Percentiles rank a stretch among this genome's conserved stretches.
Conservation (phyloP, 305 asterid genomes). For the Galium porrigens region DNA sequence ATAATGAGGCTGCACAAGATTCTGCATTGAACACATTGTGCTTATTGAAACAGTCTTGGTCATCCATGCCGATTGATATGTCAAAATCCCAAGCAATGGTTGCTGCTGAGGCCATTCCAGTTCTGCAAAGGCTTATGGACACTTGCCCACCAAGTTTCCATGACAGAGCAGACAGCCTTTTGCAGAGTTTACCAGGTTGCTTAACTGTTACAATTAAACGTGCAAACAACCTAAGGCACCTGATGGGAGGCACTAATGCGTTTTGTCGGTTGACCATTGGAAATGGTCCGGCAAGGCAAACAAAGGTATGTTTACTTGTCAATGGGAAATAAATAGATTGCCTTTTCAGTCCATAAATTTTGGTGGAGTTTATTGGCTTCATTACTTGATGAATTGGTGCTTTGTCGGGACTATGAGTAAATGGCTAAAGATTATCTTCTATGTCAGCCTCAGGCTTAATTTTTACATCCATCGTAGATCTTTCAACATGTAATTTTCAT, state of each 20-base stretch:
- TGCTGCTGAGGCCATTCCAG: constrained; percentile 80
- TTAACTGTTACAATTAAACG: constrained; percentile 58
- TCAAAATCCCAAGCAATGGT: constrained; percentile 62
- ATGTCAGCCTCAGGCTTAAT: background rate
- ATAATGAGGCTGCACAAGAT: constrained; percentile 60
- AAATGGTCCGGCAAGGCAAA: constrained; percentile 58
- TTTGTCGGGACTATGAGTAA: background rate
- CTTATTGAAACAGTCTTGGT: constrained; percentile 70
- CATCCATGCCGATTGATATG: constrained; percentile 56
- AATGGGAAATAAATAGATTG: background rate
- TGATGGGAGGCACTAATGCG: constrained; percentile 61
- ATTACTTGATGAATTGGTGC: background rate
- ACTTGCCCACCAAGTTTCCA: constrained; percentile 59
- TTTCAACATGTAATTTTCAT: background rate
- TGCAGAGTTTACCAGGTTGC: constrained; percentile 73
- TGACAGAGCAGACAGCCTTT: constrained; percentile 59
- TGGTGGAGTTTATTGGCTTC: background rate
- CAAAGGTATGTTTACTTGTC: constrained; percentile 36
- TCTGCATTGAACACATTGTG: constrained; percentile 45
- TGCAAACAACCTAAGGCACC: constrained; percentile 61
- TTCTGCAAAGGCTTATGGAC: constrained; percentile 51
- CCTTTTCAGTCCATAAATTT: background rate
- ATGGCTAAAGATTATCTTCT: background rate
- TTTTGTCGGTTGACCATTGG: constrained; percentile 60
- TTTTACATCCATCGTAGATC: background rate